Conservation (phyloP, 208 protist species). For the Acanthamoeba royreba region DNA sequence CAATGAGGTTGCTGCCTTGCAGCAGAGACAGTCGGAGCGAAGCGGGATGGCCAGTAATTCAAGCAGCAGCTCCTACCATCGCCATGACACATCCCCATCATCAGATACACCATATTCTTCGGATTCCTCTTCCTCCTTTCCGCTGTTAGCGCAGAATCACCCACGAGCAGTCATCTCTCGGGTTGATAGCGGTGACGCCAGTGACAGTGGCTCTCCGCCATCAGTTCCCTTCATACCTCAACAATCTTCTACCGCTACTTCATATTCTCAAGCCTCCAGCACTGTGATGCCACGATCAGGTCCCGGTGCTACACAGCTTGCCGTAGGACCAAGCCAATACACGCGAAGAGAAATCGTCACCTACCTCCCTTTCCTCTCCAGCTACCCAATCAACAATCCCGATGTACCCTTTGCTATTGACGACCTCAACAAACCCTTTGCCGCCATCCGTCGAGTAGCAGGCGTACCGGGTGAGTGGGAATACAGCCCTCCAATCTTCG, state of each 20-base stretch:
- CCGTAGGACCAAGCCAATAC: too few species aligned
- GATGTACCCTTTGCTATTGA: not conserved
- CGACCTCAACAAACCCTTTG: not conserved
- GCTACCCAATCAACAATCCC: not conserved
- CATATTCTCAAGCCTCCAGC: too few species aligned
- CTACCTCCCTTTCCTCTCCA: slow-evolving; percentile 18
- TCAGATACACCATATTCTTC: too few species aligned
- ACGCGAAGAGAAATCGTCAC: not conserved
- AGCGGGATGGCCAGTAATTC: not conserved
- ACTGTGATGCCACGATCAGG: too few species aligned
- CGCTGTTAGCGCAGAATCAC: too few species aligned
- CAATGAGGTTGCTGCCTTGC: not conserved
- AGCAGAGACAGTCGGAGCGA: not conserved
- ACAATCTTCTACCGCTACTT: too few species aligned
- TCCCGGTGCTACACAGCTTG: too few species aligned
- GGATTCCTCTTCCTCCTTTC: not conserved
- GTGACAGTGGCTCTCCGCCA: too few species aligned
- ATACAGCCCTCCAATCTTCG: not conserved
- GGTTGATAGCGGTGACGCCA: too few species aligned
- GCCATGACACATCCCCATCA: not conserved
- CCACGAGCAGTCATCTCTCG: too few species aligned
- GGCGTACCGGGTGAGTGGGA: not conserved
- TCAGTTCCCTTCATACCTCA: too few species aligned
- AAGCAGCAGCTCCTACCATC: not conserved
- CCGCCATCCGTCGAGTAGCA: not conserved